Evolutionary conservation across 2,329 filamentous ascomycete species (phyloP).

Genomic region (Hypoxylon sp.): DNA sequence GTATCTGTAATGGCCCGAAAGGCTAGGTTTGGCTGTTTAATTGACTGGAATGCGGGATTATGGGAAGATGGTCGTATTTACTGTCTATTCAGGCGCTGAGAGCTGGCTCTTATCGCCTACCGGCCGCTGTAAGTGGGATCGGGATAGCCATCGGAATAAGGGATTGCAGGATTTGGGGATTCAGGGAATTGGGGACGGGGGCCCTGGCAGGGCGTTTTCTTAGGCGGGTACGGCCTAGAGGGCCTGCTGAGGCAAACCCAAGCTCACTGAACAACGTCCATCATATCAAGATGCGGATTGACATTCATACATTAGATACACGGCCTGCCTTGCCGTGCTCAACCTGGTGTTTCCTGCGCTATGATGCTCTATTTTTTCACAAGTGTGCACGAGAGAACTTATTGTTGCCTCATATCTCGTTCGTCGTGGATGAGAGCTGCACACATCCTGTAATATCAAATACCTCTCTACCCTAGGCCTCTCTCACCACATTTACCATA

Average conservation of each 20-base stretch:
- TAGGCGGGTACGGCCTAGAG: slow-evolving; percentile 24
- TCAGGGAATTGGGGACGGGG: slow-evolving; percentile 34
- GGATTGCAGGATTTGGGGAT: slow-evolving; percentile 37
- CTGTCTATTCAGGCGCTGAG: slow-evolving; percentile 3
- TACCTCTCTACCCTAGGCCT: neutral
- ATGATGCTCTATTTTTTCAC: slow-evolving; percentile 1
- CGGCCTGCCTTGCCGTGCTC: neutral
- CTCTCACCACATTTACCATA: neutral
- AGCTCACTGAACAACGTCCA: slow-evolving; percentile 10
- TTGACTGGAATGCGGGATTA: slow-evolving; percentile 32
- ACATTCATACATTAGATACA: neutral
- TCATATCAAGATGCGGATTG: neutral
- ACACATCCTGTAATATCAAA: neutral
- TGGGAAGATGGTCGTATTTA: slow-evolving; percentile 25
- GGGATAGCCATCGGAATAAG: slow-evolving; percentile 31
- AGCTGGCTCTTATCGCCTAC: slow-evolving; percentile 9
- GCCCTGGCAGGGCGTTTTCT: slow-evolving; percentile 7
- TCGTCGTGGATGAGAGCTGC: slow-evolving; percentile 1
- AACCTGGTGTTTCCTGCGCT: neutral
- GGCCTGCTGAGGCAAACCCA: neutral
- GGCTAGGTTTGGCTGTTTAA: slow-evolving; percentile 17
- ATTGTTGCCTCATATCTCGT: neutral
- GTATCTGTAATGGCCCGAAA: neutral
- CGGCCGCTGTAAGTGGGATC: slow-evolving; percentile 6
- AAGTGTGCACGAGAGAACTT: neutral